Percentiles rank a stretch among this genome's conserved stretches.
These are phyloP conservation scores for Plasmodium malariae DNA, from an alignment of 169 alveolate species.

Conservation along the genomic window DNA sequence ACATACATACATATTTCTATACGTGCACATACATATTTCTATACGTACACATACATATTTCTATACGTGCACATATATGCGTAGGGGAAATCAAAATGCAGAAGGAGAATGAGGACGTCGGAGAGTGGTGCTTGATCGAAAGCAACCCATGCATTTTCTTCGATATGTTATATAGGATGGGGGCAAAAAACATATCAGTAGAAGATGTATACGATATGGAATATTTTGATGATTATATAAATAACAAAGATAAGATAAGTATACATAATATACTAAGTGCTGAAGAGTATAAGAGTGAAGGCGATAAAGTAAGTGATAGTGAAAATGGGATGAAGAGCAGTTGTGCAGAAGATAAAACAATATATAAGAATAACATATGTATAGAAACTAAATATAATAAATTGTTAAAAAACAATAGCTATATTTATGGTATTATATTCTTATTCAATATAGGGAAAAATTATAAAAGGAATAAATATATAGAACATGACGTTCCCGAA, in stretches of 20 bases:
- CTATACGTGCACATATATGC: background rate
- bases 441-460: slow-evolving; percentile 87
- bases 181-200: slow-evolving; percentile 91
- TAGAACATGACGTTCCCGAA: slow-evolving; percentile 44
- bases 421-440: slow-evolving; percentile 92
- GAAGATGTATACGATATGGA: slow-evolving; percentile 89
- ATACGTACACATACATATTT: background rate
- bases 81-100: background rate
- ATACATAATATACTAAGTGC: slow-evolving; percentile 27
- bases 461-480: slow-evolving; percentile 66
- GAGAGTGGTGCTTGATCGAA: slow-evolving; percentile 93
- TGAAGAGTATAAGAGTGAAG: slow-evolving; percentile 13
- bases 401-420: slow-evolving; percentile 65
- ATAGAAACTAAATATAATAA: slow-evolving; percentile 82
- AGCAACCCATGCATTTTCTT: slow-evolving; percentile 94
- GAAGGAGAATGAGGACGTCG: slow-evolving; percentile 14
- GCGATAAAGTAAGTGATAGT: background rate
- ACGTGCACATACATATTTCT: too few species aligned
- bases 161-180: slow-evolving; percentile 89
- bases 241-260: slow-evolving; percentile 25
- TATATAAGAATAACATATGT: background rate
- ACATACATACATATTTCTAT: too few species aligned
- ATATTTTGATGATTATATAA: slow-evolving; percentile 52
- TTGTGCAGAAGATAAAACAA: background rate
- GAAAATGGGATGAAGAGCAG: background rate